Evolutionary conservation across 2,329 filamentous ascomycete genomes (phyloP).

Genomic region (Colletotrichum melonis): DNA sequence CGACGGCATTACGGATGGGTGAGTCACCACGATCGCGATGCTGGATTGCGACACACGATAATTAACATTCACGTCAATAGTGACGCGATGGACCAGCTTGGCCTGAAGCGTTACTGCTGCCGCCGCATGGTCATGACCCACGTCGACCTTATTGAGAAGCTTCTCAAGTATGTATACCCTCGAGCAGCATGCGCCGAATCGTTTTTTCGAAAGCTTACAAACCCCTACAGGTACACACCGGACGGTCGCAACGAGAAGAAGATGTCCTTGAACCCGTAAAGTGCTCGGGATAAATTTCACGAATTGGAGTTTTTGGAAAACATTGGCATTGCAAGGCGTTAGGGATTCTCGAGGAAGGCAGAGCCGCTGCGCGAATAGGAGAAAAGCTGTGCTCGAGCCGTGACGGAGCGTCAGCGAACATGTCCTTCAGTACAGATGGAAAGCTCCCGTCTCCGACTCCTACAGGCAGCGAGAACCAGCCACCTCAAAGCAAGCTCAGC

Average conservation of each 20-base stretch:
- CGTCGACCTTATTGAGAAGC: constrained; percentile 98
- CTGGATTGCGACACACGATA: background rate
- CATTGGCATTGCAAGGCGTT: constrained; percentile 40
- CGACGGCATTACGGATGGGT: constrained; percentile 80
- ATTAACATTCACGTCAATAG: constrained; percentile 57
- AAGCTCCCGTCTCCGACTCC: background rate
- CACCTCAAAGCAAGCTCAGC: background rate
- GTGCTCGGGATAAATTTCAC: constrained; percentile 36
- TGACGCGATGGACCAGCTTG: constrained; percentile 95
- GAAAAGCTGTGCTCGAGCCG: background rate
- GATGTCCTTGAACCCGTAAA: constrained; percentile 51
- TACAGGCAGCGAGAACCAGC: background rate
- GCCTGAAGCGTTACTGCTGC: constrained; percentile 96
- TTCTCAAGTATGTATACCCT: constrained; percentile 78
- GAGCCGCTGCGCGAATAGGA: background rate
- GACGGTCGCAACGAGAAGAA: constrained; percentile 74
- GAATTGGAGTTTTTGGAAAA: constrained; percentile 13
- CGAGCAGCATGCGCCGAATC: background rate
- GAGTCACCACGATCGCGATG: constrained; percentile 46
- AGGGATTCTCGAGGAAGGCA: background rate
- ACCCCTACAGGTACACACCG: constrained; percentile 64
- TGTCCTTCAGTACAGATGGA: background rate
- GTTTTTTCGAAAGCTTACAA: constrained; percentile 35
- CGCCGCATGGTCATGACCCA: constrained; percentile 99
- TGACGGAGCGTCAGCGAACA: background rate